A percentile compares a stretch with the other conserved stretches of the same genome.
These are phyloP conservation scores for Talaromyces marneffei DNA, from an alignment of 2,329 filamentous ascomycete genomes.

Conservation along the genomic window DNA sequence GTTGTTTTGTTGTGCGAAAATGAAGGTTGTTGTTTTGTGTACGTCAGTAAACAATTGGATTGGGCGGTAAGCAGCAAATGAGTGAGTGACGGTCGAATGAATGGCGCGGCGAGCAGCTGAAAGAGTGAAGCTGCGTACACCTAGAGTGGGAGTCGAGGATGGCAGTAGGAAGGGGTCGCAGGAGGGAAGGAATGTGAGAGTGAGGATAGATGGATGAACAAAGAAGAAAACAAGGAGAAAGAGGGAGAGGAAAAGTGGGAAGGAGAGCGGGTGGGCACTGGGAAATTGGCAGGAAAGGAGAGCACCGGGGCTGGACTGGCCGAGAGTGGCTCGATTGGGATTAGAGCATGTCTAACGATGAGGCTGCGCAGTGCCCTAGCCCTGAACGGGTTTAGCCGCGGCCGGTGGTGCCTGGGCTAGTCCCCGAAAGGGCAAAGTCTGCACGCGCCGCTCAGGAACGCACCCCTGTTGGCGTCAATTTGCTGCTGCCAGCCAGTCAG, in stretches of 20 bases:
- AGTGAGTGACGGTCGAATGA: slow-evolving; percentile 31
- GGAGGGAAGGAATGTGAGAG: slow-evolving; percentile 18
- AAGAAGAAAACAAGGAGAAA: slow-evolving; percentile 13
- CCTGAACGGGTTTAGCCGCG: not conserved
- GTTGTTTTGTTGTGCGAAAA: slow-evolving; percentile 11
- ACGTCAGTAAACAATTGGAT: slow-evolving; percentile 10
- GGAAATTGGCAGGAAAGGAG: slow-evolving; percentile 16
- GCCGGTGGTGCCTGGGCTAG: not conserved
- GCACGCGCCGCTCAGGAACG: slow-evolving; percentile 7
- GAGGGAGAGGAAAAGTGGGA: slow-evolving; percentile 27
- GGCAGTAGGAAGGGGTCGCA: slow-evolving; percentile 4
- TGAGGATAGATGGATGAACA: slow-evolving; percentile 13
- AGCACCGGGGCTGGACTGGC: not conserved
- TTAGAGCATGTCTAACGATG: not conserved
- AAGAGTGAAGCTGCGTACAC: slow-evolving; percentile 60
- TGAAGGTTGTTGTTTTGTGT: slow-evolving; percentile 18
- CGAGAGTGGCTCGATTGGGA: not conserved
- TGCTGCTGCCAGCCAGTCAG: not conserved
- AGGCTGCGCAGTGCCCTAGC: not conserved
- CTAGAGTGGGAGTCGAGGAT: slow-evolving; percentile 31
- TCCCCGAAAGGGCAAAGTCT: not conserved
- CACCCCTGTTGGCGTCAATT: not conserved
- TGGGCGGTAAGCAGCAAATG: slow-evolving; percentile 13
- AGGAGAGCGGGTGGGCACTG: too few relatives aligned
- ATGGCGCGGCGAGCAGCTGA: slow-evolving; percentile 52